Conservation (phyloP, 139 green algal species). For the Nannochloris sp. region DNA sequence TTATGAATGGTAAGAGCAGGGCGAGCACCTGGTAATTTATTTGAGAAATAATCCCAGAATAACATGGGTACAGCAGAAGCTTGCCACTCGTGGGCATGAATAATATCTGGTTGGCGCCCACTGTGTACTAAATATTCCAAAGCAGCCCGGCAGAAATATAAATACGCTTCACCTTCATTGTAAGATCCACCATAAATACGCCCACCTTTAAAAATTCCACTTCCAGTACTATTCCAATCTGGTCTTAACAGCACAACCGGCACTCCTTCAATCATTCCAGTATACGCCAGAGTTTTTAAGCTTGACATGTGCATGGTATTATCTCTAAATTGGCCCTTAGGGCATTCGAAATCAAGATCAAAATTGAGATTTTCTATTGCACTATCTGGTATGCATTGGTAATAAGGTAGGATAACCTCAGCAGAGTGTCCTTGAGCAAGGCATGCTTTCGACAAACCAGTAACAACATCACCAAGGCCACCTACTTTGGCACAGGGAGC, state of each 20-base stretch:
- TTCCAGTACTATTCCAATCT: conserved; percentile 31
- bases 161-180: conserved; percentile 92
- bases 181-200: conserved; percentile 89
- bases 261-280: conserved; percentile 42
- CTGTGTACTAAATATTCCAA: conserved; percentile 71
- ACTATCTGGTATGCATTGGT: conserved; percentile 69
- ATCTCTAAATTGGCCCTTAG: conserved; percentile 64
- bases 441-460: conserved; percentile 62
- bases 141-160: conserved; percentile 86
- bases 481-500: conserved; percentile 91
- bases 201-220: conserved; percentile 69
- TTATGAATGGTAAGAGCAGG: conserved; percentile 92
- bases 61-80: conserved; percentile 59
- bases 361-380: conserved; percentile 57
- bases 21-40: conserved; percentile 23
- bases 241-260: conserved; percentile 62
- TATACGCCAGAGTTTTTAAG: conserved; percentile 46
- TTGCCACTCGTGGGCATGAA: conserved; percentile 95
- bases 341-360: conserved; percentile 69
- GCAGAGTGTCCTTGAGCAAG: conserved; percentile 63
- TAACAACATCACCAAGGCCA: conserved; percentile 92
- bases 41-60: conserved; percentile 73
- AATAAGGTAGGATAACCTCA: conserved; percentile 77
- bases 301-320: conserved; percentile 42
- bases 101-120: conserved; percentile 45